Evolutionary conservation across 2,329 filamentous ascomycete species (phyloP).

Genomic region (Lecanicillium sp.): DNA sequence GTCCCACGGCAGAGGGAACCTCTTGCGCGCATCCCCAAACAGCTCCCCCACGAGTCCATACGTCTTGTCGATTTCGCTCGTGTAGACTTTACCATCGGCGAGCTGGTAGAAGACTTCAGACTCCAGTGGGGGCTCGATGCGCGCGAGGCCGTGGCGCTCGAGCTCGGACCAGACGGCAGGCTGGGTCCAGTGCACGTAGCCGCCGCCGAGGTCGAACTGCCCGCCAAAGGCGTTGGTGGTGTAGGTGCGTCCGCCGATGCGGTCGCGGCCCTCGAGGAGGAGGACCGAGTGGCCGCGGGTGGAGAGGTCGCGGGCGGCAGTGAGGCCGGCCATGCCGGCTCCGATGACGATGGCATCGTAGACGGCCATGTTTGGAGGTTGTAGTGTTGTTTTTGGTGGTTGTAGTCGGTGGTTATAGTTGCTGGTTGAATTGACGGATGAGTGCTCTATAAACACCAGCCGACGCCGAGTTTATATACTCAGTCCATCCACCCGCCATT

Average conservation of each 20-base stretch:
- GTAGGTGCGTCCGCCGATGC: neutral
- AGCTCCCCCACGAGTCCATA: neutral
- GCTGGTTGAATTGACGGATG: too few species aligned
- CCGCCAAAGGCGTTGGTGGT: neutral
- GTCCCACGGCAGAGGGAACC: neutral
- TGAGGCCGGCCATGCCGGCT: neutral
- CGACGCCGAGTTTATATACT: too few species aligned
- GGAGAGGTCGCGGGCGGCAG: neutral
- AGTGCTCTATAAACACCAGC: too few species aligned
- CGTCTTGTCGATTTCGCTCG: neutral
- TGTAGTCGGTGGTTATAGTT: too few species aligned
- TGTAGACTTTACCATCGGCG: neutral
- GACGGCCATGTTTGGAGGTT: too few species aligned
- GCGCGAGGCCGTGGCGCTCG: neutral
- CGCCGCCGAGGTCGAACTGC: neutral
- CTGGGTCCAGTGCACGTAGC: constrained; percentile 1
- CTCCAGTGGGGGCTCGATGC: neutral
- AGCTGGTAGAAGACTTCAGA: neutral
- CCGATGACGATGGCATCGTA: neutral
- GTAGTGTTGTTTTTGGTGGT: too few species aligned
- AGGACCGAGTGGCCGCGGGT: neutral
- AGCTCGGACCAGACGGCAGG: neutral
- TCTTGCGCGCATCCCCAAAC: neutral
- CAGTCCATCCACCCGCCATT: too few species aligned
- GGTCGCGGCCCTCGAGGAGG: neutral